Percentiles rank a stretch among this genome's conserved stretches.
Conservation (phyloP, 2,329 filamentous ascomycete species). For the Trichophyton schoenleinii region DNA sequence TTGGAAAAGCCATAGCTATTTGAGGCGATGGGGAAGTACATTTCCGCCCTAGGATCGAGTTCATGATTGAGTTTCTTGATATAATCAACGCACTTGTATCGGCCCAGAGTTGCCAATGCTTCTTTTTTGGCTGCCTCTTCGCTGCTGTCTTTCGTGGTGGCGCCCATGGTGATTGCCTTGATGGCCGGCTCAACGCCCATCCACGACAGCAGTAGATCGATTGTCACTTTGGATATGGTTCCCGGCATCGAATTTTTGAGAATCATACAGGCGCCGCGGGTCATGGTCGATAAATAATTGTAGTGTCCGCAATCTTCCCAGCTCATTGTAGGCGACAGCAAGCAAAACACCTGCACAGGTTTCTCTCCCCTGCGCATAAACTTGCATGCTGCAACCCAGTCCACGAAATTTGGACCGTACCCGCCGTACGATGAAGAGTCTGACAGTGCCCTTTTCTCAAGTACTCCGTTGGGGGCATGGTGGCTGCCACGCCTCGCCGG, state of each 20-base stretch:
- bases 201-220: constrained; percentile 34
- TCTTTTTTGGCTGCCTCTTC: no score
- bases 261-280: constrained; percentile 31
- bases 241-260: constrained; percentile 17
- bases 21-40: background rate
- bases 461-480: constrained; percentile 16
- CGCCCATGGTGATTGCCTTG: constrained; percentile 14
- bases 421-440: constrained; percentile 21
- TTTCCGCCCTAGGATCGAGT: background rate
- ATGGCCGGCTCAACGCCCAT: constrained; percentile 27
- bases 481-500: constrained; percentile 12
- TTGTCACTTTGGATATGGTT: constrained; percentile 32
- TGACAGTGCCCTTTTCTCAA: constrained; percentile 18
- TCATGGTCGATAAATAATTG: constrained; percentile 32
- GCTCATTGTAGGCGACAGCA: constrained; percentile 22
- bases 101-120: background rate
- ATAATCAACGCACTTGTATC: background rate
- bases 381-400: constrained; percentile 34
- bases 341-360: constrained; percentile 35
- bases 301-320: constrained; percentile 24
- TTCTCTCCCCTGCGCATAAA: constrained; percentile 26
- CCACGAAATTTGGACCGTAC: constrained; percentile 27
- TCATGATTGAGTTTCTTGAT: background rate
- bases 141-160: background rate
- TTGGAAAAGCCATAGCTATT: background rate